Evolutionary conservation across 2,329 filamentous ascomycete species (phyloP).

Genomic region (Fusarium sp.): DNA sequence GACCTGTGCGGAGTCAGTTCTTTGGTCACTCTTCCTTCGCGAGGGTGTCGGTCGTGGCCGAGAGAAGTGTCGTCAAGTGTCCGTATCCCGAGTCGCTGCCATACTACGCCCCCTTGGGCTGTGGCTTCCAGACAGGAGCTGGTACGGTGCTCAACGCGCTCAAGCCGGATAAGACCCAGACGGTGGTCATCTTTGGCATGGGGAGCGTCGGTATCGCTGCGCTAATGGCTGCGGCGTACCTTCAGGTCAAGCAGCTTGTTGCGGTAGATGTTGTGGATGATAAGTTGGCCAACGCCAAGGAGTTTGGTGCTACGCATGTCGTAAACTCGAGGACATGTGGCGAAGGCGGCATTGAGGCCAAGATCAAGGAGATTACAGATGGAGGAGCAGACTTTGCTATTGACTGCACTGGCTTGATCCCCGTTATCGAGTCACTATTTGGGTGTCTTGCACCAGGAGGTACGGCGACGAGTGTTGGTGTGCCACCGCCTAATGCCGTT

Average conservation of each 20-base stretch:
- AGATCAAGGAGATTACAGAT: neutral
- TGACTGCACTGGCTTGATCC: constrained; percentile 16
- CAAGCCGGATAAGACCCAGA: constrained; percentile 13
- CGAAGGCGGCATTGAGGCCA: neutral
- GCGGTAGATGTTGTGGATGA: neutral
- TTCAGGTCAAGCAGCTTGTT: neutral
- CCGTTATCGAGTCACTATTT: constrained; percentile 16
- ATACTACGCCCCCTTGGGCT: constrained; percentile 21
- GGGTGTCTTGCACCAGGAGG: constrained; percentile 17
- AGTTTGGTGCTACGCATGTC: neutral
- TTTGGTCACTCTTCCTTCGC: constrained; percentile 26
- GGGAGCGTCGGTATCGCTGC: constrained; percentile 24
- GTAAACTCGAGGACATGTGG: neutral
- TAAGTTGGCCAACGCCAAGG: neutral
- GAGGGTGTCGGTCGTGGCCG: constrained; percentile 16
- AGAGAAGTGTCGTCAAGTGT: constrained; percentile 25
- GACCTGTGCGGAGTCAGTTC: constrained; percentile 17
- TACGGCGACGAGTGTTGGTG: constrained; percentile 16
- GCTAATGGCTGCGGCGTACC: constrained; percentile 16
- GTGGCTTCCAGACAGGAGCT: constrained; percentile 25
- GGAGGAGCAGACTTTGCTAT: constrained; percentile 16
- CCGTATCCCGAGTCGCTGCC: constrained; percentile 17
- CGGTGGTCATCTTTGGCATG: constrained; percentile 17
- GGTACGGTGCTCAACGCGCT: constrained; percentile 20
- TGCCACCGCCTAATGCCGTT: constrained; percentile 3